A percentile compares a stretch with the other conserved stretches of the same genome.
Conservation (phyloP, 2,329 filamentous ascomycete species). For the Tolypocladium inflatum region DNA sequence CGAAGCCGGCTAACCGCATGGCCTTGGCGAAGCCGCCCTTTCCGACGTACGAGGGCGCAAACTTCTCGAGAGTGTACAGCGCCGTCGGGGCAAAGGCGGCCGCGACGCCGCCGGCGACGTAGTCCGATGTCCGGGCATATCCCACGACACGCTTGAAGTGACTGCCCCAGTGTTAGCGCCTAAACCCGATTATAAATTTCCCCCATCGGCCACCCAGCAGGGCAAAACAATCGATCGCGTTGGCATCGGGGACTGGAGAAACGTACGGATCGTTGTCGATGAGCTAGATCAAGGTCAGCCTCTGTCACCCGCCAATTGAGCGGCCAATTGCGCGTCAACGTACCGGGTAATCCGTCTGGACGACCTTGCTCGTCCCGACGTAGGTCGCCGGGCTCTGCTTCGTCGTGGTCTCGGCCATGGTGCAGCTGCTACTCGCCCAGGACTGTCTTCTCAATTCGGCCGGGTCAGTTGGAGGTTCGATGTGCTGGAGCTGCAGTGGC, state of each 20-base stretch:
- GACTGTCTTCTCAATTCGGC: slow-evolving; percentile 13
- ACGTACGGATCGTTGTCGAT: slow-evolving; percentile 97
- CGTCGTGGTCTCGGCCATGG: slow-evolving; percentile 28
- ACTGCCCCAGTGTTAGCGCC: slow-evolving; percentile 36
- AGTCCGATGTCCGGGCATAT: slow-evolving; percentile 83
- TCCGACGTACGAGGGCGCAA: slow-evolving; percentile 77
- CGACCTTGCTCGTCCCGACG: slow-evolving; percentile 54
- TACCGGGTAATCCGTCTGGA: slow-evolving; percentile 82
- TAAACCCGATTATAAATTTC: neutral
- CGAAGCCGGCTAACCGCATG: slow-evolving; percentile 66
- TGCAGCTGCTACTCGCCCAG: slow-evolving; percentile 17
- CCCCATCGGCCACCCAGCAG: neutral
- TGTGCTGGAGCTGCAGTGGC: slow-evolving; percentile 2
- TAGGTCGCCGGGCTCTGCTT: slow-evolving; percentile 25
- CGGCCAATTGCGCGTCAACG: slow-evolving; percentile 24
- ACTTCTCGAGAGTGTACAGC: slow-evolving; percentile 71
- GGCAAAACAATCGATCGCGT: neutral
- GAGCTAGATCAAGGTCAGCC: slow-evolving; percentile 51
- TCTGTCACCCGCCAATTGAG: slow-evolving; percentile 12
- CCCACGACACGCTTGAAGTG: slow-evolving; percentile 84
- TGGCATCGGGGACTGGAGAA: neutral
- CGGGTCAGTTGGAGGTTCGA: slow-evolving; percentile 13
- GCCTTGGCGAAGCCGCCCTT: slow-evolving; percentile 73
- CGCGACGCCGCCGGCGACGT: slow-evolving; percentile 57
- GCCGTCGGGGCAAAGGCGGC: slow-evolving; percentile 64